Evolutionary conservation across 345 rosid genomes (phyloP).

Genomic region (Sonneratia caseolaris): DNA sequence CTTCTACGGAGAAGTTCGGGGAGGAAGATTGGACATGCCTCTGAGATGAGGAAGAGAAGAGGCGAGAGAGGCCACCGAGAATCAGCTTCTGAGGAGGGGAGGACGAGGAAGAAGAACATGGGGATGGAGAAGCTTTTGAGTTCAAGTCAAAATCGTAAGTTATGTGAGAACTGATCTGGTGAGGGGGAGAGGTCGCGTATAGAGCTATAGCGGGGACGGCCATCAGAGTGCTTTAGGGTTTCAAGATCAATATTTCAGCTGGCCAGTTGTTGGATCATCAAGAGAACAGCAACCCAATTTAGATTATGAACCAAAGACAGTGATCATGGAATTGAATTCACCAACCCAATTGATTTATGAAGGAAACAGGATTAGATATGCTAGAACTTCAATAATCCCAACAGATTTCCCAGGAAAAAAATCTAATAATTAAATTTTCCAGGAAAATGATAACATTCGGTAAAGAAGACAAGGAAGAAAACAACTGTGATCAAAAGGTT

Average conservation of each 20-base stretch:
- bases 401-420: neutral
- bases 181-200: constrained; percentile 52
- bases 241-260: neutral
- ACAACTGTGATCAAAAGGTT: neutral
- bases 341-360: neutral
- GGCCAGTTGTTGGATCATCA: neutral
- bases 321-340: neutral
- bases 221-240: constrained; percentile 22
- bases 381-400: neutral
- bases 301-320: neutral
- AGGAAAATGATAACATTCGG: neutral
- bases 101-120: constrained; percentile 26
- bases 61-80: constrained; percentile 66
- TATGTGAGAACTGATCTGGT: constrained; percentile 43
- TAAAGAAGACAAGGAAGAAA: neutral
- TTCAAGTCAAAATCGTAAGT: constrained; percentile 59
- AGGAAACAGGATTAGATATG: neutral
- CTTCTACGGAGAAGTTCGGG: constrained; percentile 25
- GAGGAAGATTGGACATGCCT: constrained; percentile 28
- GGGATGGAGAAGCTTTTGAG: constrained; percentile 44
- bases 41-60: constrained; percentile 50
- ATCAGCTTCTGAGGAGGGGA: constrained; percentile 44
- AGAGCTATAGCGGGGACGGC: constrained; percentile 76
- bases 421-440: neutral
- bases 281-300: constrained; percentile 1